These are phyloP conservation scores for Euphorbia peplus DNA, from an alignment of 345 rosid species.

Conservation along the genomic window DNA sequence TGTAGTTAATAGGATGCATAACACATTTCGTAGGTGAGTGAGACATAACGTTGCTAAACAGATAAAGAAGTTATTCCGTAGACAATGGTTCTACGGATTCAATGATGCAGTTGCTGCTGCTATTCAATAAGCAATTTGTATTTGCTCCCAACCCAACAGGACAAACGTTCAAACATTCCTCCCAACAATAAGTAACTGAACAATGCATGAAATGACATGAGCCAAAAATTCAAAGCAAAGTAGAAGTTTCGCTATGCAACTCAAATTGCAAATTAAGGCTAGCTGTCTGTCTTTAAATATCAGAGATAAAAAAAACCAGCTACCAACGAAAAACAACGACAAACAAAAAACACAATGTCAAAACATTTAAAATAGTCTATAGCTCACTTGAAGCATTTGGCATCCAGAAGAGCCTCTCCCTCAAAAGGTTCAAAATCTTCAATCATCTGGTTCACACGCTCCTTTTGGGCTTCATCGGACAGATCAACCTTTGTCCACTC, in stretches of 20 bases:
- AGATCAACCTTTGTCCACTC: conserved; percentile 91
- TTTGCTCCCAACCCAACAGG: too few species aligned
- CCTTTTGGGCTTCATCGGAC: conserved; percentile 81
- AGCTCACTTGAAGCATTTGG: conserved; percentile 94
- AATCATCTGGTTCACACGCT: conserved; percentile 90
- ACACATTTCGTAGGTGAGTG: too few species aligned
- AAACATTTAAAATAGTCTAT: not conserved
- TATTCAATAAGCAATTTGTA: too few species aligned
- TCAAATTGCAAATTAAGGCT: conserved; percentile 10
- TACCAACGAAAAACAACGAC: conserved; percentile 8
- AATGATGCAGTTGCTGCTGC: too few species aligned
- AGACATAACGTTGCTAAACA: too few species aligned
- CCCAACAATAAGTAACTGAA: too few species aligned
- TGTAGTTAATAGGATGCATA: too few species aligned
- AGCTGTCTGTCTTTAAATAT: not conserved
- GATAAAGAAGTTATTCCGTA: too few species aligned
- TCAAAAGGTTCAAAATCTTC: conserved; percentile 93
- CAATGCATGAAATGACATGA: not conserved
- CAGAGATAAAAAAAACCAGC: conserved; percentile 16
- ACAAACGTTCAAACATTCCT: too few species aligned
- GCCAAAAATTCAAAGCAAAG: not conserved
- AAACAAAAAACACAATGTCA: not conserved
- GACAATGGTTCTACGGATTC: too few species aligned
- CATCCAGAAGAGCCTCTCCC: conserved; percentile 89
- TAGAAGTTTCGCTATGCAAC: not conserved